Base-by-base conservation (phyloP, 192 early-diverging fungal genomes). In the Geosiphon pyriformis region DNA sequence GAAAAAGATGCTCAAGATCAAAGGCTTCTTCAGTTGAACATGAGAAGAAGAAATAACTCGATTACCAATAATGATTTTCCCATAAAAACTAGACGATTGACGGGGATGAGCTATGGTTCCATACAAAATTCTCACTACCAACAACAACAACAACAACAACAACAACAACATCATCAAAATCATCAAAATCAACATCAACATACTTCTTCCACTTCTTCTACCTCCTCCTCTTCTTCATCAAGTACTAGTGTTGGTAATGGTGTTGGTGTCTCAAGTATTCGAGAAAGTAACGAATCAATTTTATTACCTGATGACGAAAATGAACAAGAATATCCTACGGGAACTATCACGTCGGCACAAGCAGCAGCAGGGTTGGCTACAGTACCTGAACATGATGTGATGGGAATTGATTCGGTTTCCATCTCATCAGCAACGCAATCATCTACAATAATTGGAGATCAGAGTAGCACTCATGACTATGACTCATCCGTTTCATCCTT, bases 1-100 rank as follows among this genome's bases (percentile, higher is more conserved):
- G 79, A 79, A 33, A 74, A 75, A 48, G 84, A 83, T 30, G 47
- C 73, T 25, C 61, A 72, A 46, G 81, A 83, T 35, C 76, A 79
- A 37, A 57, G 61, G 29, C 54, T 58, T 4, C 34, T 74, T 26
- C 49, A 68, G 20, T 61, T 66, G 11, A 74, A 67, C 55, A 75
- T 78, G 29, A 71, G 70, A 56, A 56, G 73, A 26, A 53, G 48
- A 15, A 71, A 48, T 37, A 27, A 62, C 17, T 61, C 73, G 2
- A 61, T 75, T 26, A 60, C 68, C 25, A n/a, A n/a, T n/a, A n/a
- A n/a, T n/a, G n/a, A n/a, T n/a, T n/a, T n/a, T n/a, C n/a, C n/a
- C n/a, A n/a, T n/a, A n/a, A n/a, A n/a, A n/a, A n/a, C n/a, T n/a
- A n/a, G n/a, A n/a, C n/a, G n/a, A n/a, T n/a, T n/a, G n/a, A n/a